phyloP scores from a whole-genome alignment of 2,329 filamentous ascomycete species.

The Sarocladiaceae sp. region DNA sequence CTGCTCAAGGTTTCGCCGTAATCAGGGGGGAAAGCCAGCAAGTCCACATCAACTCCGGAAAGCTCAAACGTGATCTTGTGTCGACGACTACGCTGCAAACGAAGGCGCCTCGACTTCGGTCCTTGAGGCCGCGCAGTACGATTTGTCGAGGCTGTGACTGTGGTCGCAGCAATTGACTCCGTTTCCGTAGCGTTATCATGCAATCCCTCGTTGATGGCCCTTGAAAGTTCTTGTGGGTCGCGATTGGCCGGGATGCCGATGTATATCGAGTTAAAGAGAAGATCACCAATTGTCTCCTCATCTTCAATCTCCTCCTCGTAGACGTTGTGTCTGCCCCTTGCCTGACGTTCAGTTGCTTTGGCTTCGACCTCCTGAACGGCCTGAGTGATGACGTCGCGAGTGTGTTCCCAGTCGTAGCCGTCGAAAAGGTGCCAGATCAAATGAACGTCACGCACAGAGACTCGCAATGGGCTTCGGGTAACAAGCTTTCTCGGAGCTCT shows the following conservation, averaged over 20 bases:
- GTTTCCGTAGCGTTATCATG: conserved; percentile 85
- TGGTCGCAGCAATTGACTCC: conserved; percentile 77
- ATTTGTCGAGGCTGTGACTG: conserved; percentile 53
- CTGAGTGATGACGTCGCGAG: conserved; percentile 77
- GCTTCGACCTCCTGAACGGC: conserved; percentile 83
- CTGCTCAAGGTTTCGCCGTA: conserved; percentile 81
- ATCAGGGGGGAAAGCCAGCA: conserved; percentile 71
- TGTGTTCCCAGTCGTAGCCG: conserved; percentile 92
- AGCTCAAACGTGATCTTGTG: conserved; percentile 97
- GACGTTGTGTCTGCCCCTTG: conserved; percentile 48
- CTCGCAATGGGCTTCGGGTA: conserved; percentile 62
- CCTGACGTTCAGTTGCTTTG: conserved; percentile 69
- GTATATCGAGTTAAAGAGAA: conserved; percentile 97
- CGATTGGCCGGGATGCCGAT: conserved; percentile 84
- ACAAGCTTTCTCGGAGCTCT: conserved; percentile 55
- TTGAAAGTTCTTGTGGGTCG: conserved; percentile 74
- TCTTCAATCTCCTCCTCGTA: conserved; percentile 70
- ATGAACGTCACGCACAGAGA: conserved; percentile 80
- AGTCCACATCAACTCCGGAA: conserved; percentile 72
- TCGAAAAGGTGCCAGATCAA: conserved; percentile 98
- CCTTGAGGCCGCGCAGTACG: conserved; percentile 37
- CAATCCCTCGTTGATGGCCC: conserved; percentile 80
- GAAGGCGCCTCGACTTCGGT: conserved; percentile 54
- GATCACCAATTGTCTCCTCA: conserved; percentile 85
- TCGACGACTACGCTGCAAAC: conserved; percentile 74